These are phyloP conservation scores for Apiotrichum akiyoshidainum DNA, from an alignment of 1,284 basidiomycete genomes.

Conservation along the genomic window DNA sequence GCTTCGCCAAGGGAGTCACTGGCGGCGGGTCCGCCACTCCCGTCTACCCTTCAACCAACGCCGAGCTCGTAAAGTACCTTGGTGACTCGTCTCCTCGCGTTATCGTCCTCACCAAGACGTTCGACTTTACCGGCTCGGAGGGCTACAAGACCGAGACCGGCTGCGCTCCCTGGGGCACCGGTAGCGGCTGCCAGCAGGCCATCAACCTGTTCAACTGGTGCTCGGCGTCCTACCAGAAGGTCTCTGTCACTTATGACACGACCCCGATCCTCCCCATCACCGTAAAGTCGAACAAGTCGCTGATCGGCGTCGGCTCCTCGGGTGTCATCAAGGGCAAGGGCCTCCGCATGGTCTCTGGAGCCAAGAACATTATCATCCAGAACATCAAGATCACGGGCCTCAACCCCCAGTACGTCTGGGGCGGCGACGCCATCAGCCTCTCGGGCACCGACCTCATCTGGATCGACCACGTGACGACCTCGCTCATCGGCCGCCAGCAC, in stretches of 20 bases:
- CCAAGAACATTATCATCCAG: not conserved
- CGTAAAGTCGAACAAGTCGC: not conserved
- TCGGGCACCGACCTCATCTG: not conserved
- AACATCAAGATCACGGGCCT: not conserved
- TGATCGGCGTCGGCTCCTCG: not conserved
- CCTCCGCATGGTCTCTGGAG: not conserved
- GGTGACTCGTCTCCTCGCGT: not conserved
- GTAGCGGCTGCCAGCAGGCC: not conserved
- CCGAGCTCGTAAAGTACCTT: not conserved
- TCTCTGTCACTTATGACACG: not conserved
- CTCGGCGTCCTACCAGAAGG: not conserved
- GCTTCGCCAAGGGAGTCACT: slow-evolving; percentile 1
- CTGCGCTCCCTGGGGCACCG: not conserved
- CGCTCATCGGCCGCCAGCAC: not conserved
- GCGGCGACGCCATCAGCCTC: not conserved
- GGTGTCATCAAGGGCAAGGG: not conserved
- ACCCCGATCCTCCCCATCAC: not conserved
- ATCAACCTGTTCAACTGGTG: not conserved
- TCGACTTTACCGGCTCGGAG: not conserved
- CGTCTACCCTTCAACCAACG: not conserved
- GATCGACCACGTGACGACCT: not conserved
- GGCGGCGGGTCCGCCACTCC: not conserved
- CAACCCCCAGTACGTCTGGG: not conserved
- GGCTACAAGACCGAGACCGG: not conserved
- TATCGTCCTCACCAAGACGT: not conserved